phyloP scores from a whole-genome alignment of 2,329 filamentous ascomycete species.

The Aquanectria penicillioides region DNA sequence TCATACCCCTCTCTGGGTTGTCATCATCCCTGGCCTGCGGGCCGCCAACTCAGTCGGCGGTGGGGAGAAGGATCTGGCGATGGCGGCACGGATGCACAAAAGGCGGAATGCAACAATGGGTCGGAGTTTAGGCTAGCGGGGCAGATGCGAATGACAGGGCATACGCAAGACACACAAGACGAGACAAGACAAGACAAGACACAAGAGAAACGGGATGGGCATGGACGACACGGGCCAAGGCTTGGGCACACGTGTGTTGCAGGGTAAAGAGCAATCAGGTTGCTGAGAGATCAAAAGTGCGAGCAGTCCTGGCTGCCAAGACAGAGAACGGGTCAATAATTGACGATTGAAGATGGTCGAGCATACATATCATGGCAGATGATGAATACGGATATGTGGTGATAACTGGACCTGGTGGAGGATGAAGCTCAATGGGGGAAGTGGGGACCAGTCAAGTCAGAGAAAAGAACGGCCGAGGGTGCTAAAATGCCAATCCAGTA shows the following conservation, averaged over 20 bases:
- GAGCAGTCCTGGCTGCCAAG: too few species aligned
- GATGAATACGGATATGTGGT: too few species aligned
- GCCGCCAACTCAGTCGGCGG: constrained; percentile 3
- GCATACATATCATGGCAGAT: too few species aligned
- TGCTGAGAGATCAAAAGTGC: neutral
- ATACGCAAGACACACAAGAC: neutral
- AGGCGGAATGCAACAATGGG: constrained; percentile 1
- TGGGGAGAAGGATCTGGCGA: constrained; percentile 18
- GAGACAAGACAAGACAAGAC: neutral
- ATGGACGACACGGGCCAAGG: neutral
- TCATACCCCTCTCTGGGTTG: neutral
- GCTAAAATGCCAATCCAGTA: constrained; percentile 3
- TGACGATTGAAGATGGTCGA: too few species aligned
- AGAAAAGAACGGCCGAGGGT: neutral
- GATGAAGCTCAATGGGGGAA: too few species aligned
- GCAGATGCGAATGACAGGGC: neutral
- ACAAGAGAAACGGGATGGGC: neutral
- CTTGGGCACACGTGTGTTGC: neutral
- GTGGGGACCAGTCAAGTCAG: neutral
- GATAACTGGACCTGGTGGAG: too few species aligned
- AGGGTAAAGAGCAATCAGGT: too few species aligned
- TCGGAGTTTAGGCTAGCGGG: constrained; percentile 21
- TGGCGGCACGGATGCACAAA: constrained; percentile 3
- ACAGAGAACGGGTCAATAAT: too few species aligned
- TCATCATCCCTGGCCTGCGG: neutral